Percentiles rank a stretch among this genome's conserved stretches.
phyloP scores from a whole-genome alignment of 257 asterid species.

The Scutellaria barbata region DNA sequence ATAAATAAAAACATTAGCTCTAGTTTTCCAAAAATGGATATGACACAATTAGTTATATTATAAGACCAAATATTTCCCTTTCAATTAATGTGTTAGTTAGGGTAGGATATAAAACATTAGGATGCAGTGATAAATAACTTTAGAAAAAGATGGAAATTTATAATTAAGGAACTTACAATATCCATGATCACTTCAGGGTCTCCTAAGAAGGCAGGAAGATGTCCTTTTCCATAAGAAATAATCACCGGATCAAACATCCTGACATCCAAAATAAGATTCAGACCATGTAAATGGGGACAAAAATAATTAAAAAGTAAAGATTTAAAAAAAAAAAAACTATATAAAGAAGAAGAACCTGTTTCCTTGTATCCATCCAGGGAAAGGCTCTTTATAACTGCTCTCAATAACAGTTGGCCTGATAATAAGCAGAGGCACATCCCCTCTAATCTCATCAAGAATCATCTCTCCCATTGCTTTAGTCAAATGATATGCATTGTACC shows the following conservation, averaged over 20 bases:
- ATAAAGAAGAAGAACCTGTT: constrained; percentile 32
- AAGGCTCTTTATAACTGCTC: constrained; percentile 41
- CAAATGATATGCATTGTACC: constrained; percentile 39
- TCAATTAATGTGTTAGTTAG: too few relatives aligned
- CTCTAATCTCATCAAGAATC: constrained; percentile 38
- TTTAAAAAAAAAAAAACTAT: too few relatives aligned
- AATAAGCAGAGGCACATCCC: constrained; percentile 41
- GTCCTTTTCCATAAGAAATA: constrained; percentile 37
- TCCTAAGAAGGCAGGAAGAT: constrained; percentile 30
- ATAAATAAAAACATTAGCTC: too few relatives aligned
- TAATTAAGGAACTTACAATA: neutral
- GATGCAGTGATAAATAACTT: neutral
- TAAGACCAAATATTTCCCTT: too few relatives aligned
- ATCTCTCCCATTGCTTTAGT: constrained; percentile 55
- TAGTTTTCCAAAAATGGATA: too few relatives aligned
- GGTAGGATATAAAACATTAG: too few relatives aligned
- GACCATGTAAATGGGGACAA: neutral
- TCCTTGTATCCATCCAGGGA: constrained; percentile 56
- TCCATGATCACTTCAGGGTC: constrained; percentile 26
- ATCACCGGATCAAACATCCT: constrained; percentile 38
- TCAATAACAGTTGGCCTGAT: constrained; percentile 42
- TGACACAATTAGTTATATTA: too few relatives aligned
- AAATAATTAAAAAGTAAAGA: neutral
- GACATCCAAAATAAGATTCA: neutral
- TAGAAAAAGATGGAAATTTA: too few relatives aligned